A percentile compares a stretch with the other conserved stretches of the same genome.
Conservation (phyloP, 495 filamentous ascomycete species). For the Penicillium taxi region DNA sequence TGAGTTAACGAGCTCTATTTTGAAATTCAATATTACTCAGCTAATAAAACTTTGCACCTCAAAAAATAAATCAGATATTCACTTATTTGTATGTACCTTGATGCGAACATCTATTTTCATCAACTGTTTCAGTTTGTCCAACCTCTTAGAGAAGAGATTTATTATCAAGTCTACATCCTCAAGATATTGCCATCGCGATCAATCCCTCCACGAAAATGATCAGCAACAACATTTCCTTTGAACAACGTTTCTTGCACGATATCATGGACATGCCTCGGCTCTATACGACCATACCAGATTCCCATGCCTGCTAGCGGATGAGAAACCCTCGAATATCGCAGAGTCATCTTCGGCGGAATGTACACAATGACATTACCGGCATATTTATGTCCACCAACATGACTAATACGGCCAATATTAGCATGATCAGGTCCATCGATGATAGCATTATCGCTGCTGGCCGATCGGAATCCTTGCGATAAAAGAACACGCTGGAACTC, state of each 20-base stretch:
- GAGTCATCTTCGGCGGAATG: conserved; percentile 52
- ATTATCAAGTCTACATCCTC: conserved; percentile 26
- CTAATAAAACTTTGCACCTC: neutral
- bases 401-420: conserved; percentile 69
- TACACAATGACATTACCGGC: conserved; percentile 93
- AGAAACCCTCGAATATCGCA: conserved; percentile 11
- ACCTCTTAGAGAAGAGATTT: too few species aligned
- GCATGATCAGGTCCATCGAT: conserved; percentile 33
- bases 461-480: conserved; percentile 23
- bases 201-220: conserved; percentile 56
- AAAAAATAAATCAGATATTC: too few species aligned
- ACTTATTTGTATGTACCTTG: too few species aligned
- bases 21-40: neutral
- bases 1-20: too few species aligned
- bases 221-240: conserved; percentile 61
- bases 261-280: conserved; percentile 78
- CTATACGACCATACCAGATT: conserved; percentile 89
- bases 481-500: conserved; percentile 56
- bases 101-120: neutral
- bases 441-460: conserved; percentile 4
- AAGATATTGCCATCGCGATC: conserved; percentile 30
- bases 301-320: conserved; percentile 67
- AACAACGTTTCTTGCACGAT: conserved; percentile 74
- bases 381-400: conserved; percentile 88
- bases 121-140: too few species aligned